Evolutionary conservation across 768 basidiomycete species (phyloP).

Genomic region (Hericium alpestre): DNA sequence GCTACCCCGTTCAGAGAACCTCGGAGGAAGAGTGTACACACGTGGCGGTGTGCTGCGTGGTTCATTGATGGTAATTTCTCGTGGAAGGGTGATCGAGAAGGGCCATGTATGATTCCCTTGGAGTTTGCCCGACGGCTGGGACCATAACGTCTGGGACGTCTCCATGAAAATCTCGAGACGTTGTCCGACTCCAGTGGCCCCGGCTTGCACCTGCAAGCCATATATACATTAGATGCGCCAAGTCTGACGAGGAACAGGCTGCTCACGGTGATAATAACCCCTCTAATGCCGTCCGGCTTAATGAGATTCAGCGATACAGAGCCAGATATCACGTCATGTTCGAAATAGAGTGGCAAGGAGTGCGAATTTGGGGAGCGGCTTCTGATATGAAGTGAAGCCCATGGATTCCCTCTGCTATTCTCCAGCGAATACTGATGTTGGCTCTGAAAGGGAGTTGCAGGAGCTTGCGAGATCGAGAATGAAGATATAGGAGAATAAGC

Average conservation of each 20-base stretch:
- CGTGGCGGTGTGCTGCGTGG: conserved; percentile 18
- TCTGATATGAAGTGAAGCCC: conserved; percentile 35
- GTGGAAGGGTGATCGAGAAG: conserved; percentile 37
- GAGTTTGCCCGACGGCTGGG: conserved; percentile 25
- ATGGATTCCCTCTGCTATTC: conserved; percentile 31
- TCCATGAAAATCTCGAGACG: conserved; percentile 40
- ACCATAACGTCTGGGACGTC: conserved; percentile 33
- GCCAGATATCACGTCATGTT: conserved; percentile 40
- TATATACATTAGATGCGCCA: neutral
- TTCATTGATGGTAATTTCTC: conserved; percentile 27
- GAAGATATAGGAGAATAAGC: neutral
- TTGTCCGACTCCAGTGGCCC: conserved; percentile 23
- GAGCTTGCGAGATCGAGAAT: neutral
- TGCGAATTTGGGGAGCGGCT: conserved; percentile 30
- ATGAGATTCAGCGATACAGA: conserved; percentile 39
- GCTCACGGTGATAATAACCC: conserved; percentile 36
- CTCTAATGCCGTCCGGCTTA: conserved; percentile 39
- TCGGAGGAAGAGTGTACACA: conserved; percentile 38
- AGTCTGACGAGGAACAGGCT: neutral
- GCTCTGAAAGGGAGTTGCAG: neutral
- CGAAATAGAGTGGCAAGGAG: conserved; percentile 34
- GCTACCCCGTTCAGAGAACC: conserved; percentile 29
- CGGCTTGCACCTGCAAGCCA: conserved; percentile 2
- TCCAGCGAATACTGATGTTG: conserved; percentile 35
- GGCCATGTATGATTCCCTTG: conserved; percentile 38